Base-by-base conservation (phyloP, 495 filamentous ascomycete genomes). In the Xylona heveae region DNA sequence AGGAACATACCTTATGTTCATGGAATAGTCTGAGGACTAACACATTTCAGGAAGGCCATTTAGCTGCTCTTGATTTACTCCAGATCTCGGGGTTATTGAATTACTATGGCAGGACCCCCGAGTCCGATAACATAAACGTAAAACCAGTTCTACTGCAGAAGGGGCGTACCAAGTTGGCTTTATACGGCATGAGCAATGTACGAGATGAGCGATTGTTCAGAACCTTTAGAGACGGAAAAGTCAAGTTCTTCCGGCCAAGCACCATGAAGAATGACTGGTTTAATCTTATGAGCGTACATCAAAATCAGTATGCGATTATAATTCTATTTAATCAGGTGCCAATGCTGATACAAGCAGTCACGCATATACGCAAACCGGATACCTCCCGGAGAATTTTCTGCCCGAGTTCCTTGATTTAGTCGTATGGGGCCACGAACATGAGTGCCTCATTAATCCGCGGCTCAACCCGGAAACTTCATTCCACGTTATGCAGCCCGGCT, bases 361-460 rank as follows among this genome's bases (percentile, higher is more conserved):
- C 42, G 76, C 83, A 1, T 74, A 94, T 45, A 91, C 77, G 2
- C 68, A 82, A 23, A 94, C 82, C 2, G 68, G 76, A 13, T 95
- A 93, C 45, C 61, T 99, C 0, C 82, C 90, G 2, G 90, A 99
- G 46, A 81, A 81, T 44, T 88, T 94, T 47, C 67, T 99, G 0
- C 90, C 88, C 0, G 73, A 77, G 4, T 99, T 91, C 46, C 52
- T 95, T 23, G 79, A 99, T 46, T 57, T 99, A 10, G 70, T 95
- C 0, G 58, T 99, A 28, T 99, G 88, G 88, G 88, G 88, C 16
- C 88, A 99, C 44, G 88, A 99, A 50, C 88, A 99, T 43, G 90
- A 99, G 53, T 95, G 85, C 47, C 50, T 88, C 3, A 90, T 95
- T 41, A 68, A 91, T 24, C 88, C 88, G 1, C 44, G 51, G 7